Percentiles rank a stretch among this genome's conserved stretches.
These are phyloP conservation scores for Thalassiosira oceanica DNA, from an alignment of 352 stramenopile genomes.

Conservation along the genomic window DNA sequence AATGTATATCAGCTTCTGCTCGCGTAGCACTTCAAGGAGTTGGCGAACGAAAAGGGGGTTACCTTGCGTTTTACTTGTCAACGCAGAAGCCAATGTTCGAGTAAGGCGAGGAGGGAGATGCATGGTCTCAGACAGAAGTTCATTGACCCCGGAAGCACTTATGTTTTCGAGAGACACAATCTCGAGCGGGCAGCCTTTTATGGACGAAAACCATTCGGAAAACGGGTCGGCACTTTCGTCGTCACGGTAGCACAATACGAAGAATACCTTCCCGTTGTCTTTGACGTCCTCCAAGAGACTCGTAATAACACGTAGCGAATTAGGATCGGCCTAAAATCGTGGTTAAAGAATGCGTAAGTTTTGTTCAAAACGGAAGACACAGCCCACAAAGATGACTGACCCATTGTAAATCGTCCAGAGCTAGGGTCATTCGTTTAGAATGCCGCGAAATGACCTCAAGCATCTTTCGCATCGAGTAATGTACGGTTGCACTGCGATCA, in stretches of 20 bases:
- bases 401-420: conserved; percentile 11
- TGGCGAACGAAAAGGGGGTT: conserved; percentile 12
- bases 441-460: conserved; percentile 16
- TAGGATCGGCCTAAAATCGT: conserved; percentile 22
- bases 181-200: conserved; percentile 11
- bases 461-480: conserved; percentile 7
- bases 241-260: conserved; percentile 30
- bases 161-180: conserved; percentile 23
- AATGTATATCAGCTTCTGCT: background rate
- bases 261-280: conserved; percentile 12
- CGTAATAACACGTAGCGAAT: conserved; percentile 18
- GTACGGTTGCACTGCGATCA: conserved; percentile 3
- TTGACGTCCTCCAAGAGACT: conserved; percentile 4
- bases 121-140: conserved; percentile 38
- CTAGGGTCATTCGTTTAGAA: background rate
- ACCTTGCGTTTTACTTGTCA: conserved; percentile 40
- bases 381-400: background rate
- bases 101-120: conserved; percentile 36
- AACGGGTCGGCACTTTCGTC: conserved; percentile 14
- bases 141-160: conserved; percentile 15
- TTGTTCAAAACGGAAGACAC: background rate
- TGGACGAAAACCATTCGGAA: conserved; percentile 11
- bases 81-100: conserved; percentile 16
- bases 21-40: background rate
- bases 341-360: too few relatives aligned